A percentile compares a stretch with the other conserved stretches of the same genome.
These are phyloP conservation scores for Leptodontidium sp. DNA, from an alignment of 2,329 filamentous ascomycete species.

Conservation along the genomic window DNA sequence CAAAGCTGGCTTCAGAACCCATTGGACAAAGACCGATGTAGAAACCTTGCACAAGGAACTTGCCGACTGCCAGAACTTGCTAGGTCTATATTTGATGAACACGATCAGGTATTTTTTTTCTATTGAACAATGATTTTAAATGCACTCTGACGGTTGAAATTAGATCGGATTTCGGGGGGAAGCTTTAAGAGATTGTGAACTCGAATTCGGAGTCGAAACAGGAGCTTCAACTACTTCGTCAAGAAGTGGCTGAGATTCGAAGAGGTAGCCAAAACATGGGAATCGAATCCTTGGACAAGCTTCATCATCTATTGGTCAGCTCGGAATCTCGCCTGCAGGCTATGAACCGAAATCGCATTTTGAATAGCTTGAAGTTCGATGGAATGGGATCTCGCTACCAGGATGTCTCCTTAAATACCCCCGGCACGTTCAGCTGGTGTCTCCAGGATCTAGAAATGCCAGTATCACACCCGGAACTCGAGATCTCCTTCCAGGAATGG, in stretches of 20 bases:
- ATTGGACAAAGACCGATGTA: not conserved
- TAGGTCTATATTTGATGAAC: not conserved
- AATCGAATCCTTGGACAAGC: not conserved
- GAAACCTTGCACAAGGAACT: not conserved
- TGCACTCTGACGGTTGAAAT: not conserved
- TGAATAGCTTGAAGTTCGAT: not conserved
- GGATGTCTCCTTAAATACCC: not conserved
- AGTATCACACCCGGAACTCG: not conserved
- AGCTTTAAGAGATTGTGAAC: not conserved
- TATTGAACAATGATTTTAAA: too few relatives aligned
- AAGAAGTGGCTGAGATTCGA: not conserved
- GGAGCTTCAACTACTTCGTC: not conserved
- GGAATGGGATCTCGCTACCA: not conserved
- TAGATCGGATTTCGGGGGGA: not conserved
- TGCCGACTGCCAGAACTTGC: not conserved
- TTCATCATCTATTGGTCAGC: not conserved
- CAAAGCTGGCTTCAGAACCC: not conserved
- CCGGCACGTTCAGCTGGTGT: not conserved
- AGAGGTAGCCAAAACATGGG: not conserved
- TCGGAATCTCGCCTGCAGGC: not conserved
- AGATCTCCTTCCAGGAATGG: slow-evolving; percentile 21
- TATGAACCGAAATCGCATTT: not conserved
- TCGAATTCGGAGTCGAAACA: not conserved
- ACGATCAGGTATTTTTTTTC: not conserved
- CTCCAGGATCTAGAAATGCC: not conserved